Base-by-base conservation (phyloP, 2,329 filamentous ascomycete species). In the Neocatenulostroma microsporum region DNA sequence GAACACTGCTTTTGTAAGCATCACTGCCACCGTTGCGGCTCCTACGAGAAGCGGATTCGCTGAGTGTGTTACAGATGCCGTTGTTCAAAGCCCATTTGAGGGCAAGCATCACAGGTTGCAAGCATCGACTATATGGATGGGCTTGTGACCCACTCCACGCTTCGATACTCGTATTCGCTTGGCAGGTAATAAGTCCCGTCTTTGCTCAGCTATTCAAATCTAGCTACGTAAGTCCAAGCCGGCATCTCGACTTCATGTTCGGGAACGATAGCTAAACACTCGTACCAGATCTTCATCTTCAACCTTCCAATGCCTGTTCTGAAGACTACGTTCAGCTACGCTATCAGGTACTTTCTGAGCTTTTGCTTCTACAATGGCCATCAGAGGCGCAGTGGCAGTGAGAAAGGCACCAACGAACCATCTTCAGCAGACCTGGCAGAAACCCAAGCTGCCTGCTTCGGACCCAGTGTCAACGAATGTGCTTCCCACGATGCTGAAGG, bases 1-100 rank as follows among this genome's bases (percentile, higher is more conserved):
- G 17, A 74, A 74, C 47, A 69, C 66, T 3, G 61, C 71, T 9
- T 62, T 73, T 47, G 72, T 76, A 62, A 47, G 69, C 24, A 31
- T 8, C 23, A n/a, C 8, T n/a, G n/a, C n/a, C n/a, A n/a, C n/a
- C n/a, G n/a, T n/a, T n/a, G n/a, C n/a, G n/a, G n/a, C n/a, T n/a
- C n/a, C n/a, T n/a, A 17, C 39, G 33, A 9, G 43, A 43, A 21
- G 43, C 9, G 9, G n/a, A n/a, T n/a, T 24, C 9, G n/a, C 23
- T n/a, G 23, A 9, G 23, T 24, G 23, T n/a, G 23, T 24, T 9
- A n/a, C 20, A 34, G 32, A 26, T 26, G 32, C 32, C 32, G 12
- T 12, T 34, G 21, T 5, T 34, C 21, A 25, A 21, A 19, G 5
- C 8, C n/a, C 24, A 34, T 19, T 4, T 13, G 4, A n/a, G 32